Evolutionary conservation across 2,329 filamentous ascomycete species (phyloP).

Genomic region (Ophiostoma novo-ulmi): DNA sequence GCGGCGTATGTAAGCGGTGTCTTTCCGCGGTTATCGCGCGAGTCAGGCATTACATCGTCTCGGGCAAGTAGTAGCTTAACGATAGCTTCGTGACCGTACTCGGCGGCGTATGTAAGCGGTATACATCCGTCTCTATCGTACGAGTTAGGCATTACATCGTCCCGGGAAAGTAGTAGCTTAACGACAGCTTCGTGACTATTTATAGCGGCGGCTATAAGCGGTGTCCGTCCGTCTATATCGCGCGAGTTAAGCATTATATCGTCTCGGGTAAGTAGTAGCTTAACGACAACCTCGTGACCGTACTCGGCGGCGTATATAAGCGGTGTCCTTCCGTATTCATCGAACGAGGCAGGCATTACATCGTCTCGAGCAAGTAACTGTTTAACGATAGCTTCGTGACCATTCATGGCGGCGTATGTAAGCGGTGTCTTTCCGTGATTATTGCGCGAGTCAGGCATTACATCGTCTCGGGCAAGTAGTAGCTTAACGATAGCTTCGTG

Average conservation of each 20-base stretch:
- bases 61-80: neutral
- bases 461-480: neutral
- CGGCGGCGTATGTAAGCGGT: neutral
- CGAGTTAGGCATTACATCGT: neutral
- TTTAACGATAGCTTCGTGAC: neutral
- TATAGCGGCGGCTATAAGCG: neutral
- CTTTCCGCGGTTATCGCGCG: no score
- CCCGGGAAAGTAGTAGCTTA: neutral
- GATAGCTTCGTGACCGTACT: neutral
- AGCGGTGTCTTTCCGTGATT: neutral
- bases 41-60: no score
- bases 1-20: neutral
- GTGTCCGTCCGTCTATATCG: neutral
- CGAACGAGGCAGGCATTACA: no score
- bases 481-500: neutral
- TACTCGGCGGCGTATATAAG: neutral
- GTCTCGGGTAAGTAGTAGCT: neutral
- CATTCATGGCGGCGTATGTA: neutral
- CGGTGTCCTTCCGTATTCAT: neutral
- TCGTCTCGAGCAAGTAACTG: neutral
- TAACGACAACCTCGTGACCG: neutral
- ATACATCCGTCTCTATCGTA: no score
- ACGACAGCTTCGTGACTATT: neutral
- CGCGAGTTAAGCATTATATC: neutral
- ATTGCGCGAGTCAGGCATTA: neutral